Evolutionary conservation across 2,329 filamentous ascomycete species (phyloP).

Genomic region (Trichoderma breve): DNA sequence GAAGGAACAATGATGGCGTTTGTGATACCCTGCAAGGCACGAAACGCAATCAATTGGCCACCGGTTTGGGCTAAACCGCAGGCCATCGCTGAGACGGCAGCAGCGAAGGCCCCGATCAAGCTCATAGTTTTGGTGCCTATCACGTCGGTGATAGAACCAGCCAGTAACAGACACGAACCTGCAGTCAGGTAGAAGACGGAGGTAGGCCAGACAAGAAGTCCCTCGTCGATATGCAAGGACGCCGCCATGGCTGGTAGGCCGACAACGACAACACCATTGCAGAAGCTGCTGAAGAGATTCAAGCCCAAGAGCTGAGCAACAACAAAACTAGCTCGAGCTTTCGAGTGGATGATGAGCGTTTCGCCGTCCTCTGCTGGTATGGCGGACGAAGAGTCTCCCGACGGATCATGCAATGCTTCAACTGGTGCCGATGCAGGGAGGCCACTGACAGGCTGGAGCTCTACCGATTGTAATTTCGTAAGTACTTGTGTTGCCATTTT

Average conservation of each 20-base stretch:
- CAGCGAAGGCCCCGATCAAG: slow-evolving; percentile 34
- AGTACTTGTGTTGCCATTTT: slow-evolving; percentile 7
- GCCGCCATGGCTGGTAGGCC: slow-evolving; percentile 41
- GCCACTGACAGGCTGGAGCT: neutral
- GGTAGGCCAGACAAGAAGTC: slow-evolving; percentile 41
- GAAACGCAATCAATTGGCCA: slow-evolving; percentile 37
- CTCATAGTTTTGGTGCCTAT: slow-evolving; percentile 35
- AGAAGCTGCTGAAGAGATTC: slow-evolving; percentile 15
- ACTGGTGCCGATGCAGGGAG: neutral
- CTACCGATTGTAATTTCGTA: neutral
- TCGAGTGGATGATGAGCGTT: slow-evolving; percentile 1
- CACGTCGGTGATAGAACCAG: slow-evolving; percentile 40
- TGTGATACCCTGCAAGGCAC: slow-evolving; percentile 41
- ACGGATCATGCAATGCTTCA: neutral
- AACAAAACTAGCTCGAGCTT: neutral
- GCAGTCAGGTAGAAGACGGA: slow-evolving; percentile 38
- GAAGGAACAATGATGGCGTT: slow-evolving; percentile 37
- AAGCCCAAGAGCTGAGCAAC: slow-evolving; percentile 13
- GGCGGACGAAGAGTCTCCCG: neutral
- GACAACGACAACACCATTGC: slow-evolving; percentile 33
- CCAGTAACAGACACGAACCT: slow-evolving; percentile 38
- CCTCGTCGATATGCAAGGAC: slow-evolving; percentile 34
- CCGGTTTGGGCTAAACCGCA: slow-evolving; percentile 32
- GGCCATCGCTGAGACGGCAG: slow-evolving; percentile 33
- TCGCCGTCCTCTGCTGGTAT: neutral